Base-by-base conservation (phyloP, 225 moss, liverwort and hornwort genomes). In the Sphagnum contortum region DNA sequence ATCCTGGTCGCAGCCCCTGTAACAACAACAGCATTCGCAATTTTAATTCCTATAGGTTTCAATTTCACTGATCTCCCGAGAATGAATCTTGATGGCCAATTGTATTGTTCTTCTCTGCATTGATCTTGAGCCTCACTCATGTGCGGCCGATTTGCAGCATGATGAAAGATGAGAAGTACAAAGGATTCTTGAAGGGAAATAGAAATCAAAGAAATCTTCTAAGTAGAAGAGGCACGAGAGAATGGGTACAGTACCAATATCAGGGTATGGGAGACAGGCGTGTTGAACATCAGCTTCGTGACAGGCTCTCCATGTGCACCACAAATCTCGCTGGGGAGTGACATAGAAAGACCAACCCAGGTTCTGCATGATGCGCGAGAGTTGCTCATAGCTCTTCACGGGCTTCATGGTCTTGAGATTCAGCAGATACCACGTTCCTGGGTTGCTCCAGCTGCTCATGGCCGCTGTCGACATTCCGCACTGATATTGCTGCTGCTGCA, bases 181-280 rank as follows among this genome's bases (percentile, higher is more conserved):
- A 29, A 29, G 29, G 29, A 1, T 29, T 29, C 29, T 29, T 29
- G 29, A 29, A 29, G 29, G 29, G 29, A 29, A 29, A 29, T 29
- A 29, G 29, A 29, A 29, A 29, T 29, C 29, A 29, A 29, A 1
- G 54, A 12, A 12, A 12, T 12, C 54, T 7, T 55, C 54, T 55
- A 7, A 1, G 8, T 7, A 55, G 1, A 55, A 55, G 1, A 55
- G 54, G 1, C 8, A 14, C 12, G 44, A 60, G 45, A 4, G n/a
- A 4, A 44, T 3, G 9, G 3, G 46, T 45, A 29, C 29, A 29
- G 46, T 60, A 60, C 60, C 60, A 44, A 60, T 29, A 44, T 60
- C 60, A 44, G 60, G 60, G 60, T 60, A 60, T 4, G 60, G 60
- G 8, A 60, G 60, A 44, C 14, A 60, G 7, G 60, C 60, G 12